Conservation (phyloP, 495 filamentous ascomycete genomes). For the Monascus purpureus region DNA sequence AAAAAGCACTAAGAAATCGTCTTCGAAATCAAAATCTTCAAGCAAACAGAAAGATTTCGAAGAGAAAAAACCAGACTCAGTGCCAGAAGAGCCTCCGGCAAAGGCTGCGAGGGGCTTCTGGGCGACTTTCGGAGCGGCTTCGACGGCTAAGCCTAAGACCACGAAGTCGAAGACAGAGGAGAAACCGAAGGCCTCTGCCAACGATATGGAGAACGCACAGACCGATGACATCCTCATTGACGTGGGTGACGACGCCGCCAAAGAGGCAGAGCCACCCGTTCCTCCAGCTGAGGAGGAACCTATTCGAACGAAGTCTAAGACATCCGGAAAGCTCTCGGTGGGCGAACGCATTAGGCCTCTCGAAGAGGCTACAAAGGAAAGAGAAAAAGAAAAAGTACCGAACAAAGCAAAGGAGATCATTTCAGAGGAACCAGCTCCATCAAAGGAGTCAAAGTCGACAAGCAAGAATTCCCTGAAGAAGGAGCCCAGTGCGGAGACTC, state of each 20-base stretch:
- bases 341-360: constrained; percentile 35
- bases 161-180: constrained; percentile 24
- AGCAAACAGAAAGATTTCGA: constrained; percentile 9
- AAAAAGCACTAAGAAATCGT: constrained; percentile 20
- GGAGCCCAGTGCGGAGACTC: constrained; percentile 9
- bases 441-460: constrained; percentile 3
- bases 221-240: constrained; percentile 18
- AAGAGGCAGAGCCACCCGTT: constrained; percentile 19
- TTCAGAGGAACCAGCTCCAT: neutral
- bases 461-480: constrained; percentile 2
- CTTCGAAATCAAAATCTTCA: neutral
- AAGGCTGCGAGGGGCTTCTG: constrained; percentile 32
- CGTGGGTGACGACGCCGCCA: constrained; percentile 16
- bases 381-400: constrained; percentile 18
- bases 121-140: constrained; percentile 26
- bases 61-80: constrained; percentile 16
- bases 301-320: constrained; percentile 23
- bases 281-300: constrained; percentile 15
- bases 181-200: constrained; percentile 11
- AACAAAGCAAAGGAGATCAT: constrained; percentile 13
- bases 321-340: constrained; percentile 27
- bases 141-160: constrained; percentile 19
- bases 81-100: constrained; percentile 14
- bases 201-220: constrained; percentile 14
- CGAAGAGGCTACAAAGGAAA: constrained; percentile 29